Conservation (phyloP, 2,329 filamentous ascomycete genomes). For the Colletotrichum karsti region DNA sequence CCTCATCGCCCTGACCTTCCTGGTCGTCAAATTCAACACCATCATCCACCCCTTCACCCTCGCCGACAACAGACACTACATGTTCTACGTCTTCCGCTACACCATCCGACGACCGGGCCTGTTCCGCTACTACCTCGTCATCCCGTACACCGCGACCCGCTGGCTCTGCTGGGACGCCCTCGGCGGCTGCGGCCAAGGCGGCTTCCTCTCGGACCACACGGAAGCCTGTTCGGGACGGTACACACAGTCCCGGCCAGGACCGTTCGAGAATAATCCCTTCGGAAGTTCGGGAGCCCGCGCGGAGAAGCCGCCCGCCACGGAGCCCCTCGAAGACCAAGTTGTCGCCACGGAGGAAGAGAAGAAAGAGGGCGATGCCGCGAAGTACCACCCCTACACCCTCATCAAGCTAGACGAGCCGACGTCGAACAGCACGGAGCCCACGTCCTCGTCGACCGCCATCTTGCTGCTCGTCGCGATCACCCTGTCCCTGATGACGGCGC, state of each 20-base stretch:
- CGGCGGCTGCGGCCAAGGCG: conserved; percentile 46
- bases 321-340: neutral
- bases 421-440: conserved; percentile 38
- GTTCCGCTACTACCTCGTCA: conserved; percentile 73
- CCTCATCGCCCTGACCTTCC: conserved; percentile 44
- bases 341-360: neutral
- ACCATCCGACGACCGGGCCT: conserved; percentile 73
- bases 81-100: conserved; percentile 94
- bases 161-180: conserved; percentile 75
- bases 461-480: conserved; percentile 74
- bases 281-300: neutral
- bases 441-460: conserved; percentile 59
- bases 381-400: conserved; percentile 25
- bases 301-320: conserved; percentile 4
- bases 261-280: conserved; percentile 41
- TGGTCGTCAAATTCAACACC: conserved; percentile 81
- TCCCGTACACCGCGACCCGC: conserved; percentile 75
- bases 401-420: conserved; percentile 33
- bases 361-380: neutral
- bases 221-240: conserved; percentile 13
- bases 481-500: conserved; percentile 85
- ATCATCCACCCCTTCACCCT: conserved; percentile 95
- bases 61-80: conserved; percentile 95
- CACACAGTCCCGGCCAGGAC: neutral
- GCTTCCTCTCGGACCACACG: neutral